Base-by-base conservation (phyloP, 176 grass and related monocot species). In the Carex littledalei region DNA sequence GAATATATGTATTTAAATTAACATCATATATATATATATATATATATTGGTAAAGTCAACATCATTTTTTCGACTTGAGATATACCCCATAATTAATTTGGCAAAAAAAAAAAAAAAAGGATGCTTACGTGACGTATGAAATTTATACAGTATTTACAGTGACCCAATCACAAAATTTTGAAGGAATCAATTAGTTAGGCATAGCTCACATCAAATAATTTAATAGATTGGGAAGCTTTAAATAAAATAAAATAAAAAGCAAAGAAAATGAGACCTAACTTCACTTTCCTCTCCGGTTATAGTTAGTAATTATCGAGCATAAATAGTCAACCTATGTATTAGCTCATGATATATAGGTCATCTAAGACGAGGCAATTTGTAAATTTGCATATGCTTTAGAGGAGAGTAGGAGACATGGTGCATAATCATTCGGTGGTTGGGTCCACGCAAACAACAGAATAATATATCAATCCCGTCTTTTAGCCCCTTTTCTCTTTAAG, bases 311-410 rank as follows among this genome's bases (percentile, higher is more conserved):
- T 83, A 16, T 67, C 11, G 1, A 50, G 80, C 54, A 83, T 83
- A 39, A 39, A 39, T 39, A 83, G 80, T 83, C 59, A 83, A 83
- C 59, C 80, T 83, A 83, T 83, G 3, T 50, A 67, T 83, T 83
- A 83, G 79, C 31, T 62, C 35, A 63, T 77, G 73, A 56, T 39
- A 55, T 50, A 50, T 39, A 55, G 21, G 47, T 53, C 47, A 76
- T 76, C 49, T 55, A 77, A 50, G 73, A 77, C 73, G 6, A 77
- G 13, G 50, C 49, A 32, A 77, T 55, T 77, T 77, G 73, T 47
- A 32, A 55, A 77, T 31, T 77, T 77, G 49, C 73, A 77, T 77
- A 77, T 77, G 73, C 73, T 77, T 55, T 77, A 31, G 17, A 75
- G n/a, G 37, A 41, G 32, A 57, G 16, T 8, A 75, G n/a, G 37